These are phyloP conservation scores for Pinus albicaulis DNA, from an alignment of 75 land plant genomes.

Conservation along the genomic window DNA sequence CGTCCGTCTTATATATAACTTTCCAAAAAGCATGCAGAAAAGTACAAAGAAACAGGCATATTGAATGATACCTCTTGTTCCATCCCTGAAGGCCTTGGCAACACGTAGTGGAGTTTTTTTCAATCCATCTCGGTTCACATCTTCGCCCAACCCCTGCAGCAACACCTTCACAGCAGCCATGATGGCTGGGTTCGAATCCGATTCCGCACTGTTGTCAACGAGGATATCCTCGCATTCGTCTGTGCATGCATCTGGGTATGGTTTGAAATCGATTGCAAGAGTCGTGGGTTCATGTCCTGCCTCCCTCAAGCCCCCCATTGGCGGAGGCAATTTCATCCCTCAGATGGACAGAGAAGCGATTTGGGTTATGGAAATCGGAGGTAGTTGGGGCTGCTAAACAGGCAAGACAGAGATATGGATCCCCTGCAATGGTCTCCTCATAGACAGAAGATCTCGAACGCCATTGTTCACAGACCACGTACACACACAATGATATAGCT, in stretches of 20 bases:
- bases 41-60: background rate
- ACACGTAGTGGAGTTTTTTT: constrained; percentile 87
- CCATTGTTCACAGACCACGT: too few relatives aligned
- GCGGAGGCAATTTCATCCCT: background rate
- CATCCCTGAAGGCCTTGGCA: constrained; percentile 76
- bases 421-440: too few relatives aligned
- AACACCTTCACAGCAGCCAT: constrained; percentile 75
- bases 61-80: constrained; percentile 54
- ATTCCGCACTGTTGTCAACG: background rate
- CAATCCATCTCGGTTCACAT: constrained; percentile 73
- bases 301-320: constrained; percentile 1
- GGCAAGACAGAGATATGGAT: too few relatives aligned
- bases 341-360: background rate
- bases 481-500: too few relatives aligned
- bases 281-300: background rate
- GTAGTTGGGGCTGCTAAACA: too few relatives aligned
- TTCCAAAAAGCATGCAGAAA: background rate
- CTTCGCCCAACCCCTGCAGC: constrained; percentile 82
- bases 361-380: too few relatives aligned
- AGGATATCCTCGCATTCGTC: background rate
- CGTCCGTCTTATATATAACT: background rate
- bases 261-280: background rate
- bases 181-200: constrained; percentile 15
- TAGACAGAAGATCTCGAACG: too few relatives aligned
- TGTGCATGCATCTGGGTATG: background rate